Evolutionary conservation across 148 eudicot species (phyloP), one percentile per base, ranked within the genome.

Genomic region (Pouteria glomerata): DNA sequence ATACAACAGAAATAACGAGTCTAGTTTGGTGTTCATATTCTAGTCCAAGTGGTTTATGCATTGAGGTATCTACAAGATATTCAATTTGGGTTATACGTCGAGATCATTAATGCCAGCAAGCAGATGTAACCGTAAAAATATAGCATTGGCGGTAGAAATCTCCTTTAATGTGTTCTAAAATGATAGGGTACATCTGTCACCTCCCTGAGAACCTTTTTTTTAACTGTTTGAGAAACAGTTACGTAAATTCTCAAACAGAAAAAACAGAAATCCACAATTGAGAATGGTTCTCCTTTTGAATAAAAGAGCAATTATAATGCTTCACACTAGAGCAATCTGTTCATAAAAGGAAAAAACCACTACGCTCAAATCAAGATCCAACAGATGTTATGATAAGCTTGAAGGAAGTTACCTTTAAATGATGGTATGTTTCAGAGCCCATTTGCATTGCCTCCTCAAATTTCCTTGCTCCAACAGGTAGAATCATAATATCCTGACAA

Each of bases 401-500:
- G 48, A 60, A 63, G 34, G 52, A 55, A 61, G 53, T 75, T 74
- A 88, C 97, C 97, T 92, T 89, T 34, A 92, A 83, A 76, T 87
- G 97, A 76, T 92, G 97, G 81, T 89, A 92, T 26, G 93, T 89
- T 75, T 92, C 97, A 74, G 96, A 79, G 51, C 97, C 97, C 87
- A 92, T 88, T 80, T 83, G 92, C 89, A 91, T 24, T 57, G 97
- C 97, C 79, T 92, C 97, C 80, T 86, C 96, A 80, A 86, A 91
- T 59, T 81, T 88, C 77, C 55, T 85, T 45, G 98, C 96, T 62
- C 97, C 98, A 73, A 89, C 75, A 39, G 98, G 98, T 68, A 95
- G 86, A 71, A 91, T 81, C 91, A 83, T 86, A 73, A 91, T 86
- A 73, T 95, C 96, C 98, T 91, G 83, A 67, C 47, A 70, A 65